Percentiles rank a stretch among this genome's conserved stretches.
phyloP scores from a whole-genome alignment of 1,284 basidiomycete genomes.

The Boletus semigastroideus region DNA sequence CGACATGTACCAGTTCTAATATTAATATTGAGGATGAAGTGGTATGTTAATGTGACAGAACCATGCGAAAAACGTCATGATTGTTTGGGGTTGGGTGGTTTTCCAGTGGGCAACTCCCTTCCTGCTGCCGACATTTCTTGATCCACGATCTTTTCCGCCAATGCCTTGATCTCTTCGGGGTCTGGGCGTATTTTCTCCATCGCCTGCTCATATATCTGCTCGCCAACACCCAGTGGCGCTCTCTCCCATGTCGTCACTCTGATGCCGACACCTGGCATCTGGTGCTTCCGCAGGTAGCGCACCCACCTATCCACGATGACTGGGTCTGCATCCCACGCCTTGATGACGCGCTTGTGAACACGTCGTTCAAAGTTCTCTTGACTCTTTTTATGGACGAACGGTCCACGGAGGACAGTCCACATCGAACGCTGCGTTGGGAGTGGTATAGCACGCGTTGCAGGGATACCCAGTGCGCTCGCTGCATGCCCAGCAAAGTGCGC shows the following conservation, averaged over 20 bases:
- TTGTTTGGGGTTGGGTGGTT: background rate
- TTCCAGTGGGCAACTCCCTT: background rate
- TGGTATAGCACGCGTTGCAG: constrained; percentile 64
- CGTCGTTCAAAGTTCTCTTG: constrained; percentile 95
- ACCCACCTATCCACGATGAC: constrained; percentile 83
- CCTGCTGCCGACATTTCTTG: constrained; percentile 24
- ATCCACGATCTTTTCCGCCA: constrained; percentile 35
- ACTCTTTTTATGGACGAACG: constrained; percentile 92
- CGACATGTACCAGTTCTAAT: background rate
- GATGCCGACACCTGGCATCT: constrained; percentile 85
- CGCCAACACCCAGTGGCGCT: constrained; percentile 65
- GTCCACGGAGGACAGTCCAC: constrained; percentile 86
- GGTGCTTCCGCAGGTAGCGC: constrained; percentile 76
- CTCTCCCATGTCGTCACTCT: constrained; percentile 79
- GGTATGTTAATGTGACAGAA: background rate
- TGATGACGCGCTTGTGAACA: constrained; percentile 84
- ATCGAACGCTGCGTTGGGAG: constrained; percentile 80
- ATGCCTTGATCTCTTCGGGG: constrained; percentile 37
- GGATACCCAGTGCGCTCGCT: constrained; percentile 82
- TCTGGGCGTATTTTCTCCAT: constrained; percentile 29
- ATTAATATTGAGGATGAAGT: constrained; percentile 7
- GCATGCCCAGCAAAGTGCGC: constrained; percentile 85
- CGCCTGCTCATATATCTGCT: constrained; percentile 43
- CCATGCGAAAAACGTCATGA: constrained; percentile 1
- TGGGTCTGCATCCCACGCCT: constrained; percentile 86